These are phyloP conservation scores for Phytopythium vexans DNA, from an alignment of 352 stramenopile genomes.

Conservation along the genomic window DNA sequence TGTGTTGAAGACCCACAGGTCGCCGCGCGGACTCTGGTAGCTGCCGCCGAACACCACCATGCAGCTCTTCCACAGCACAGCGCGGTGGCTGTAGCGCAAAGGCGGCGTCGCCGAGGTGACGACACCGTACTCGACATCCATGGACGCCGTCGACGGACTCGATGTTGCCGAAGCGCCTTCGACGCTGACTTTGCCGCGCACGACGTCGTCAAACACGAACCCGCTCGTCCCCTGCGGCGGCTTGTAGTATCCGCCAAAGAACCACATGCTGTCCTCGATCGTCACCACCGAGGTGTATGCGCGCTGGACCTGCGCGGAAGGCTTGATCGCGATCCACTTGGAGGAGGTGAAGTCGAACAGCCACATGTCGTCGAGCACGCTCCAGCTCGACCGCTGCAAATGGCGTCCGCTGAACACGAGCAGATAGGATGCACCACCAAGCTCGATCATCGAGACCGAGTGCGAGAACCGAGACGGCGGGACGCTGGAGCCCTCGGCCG, in stretches of 20 bases:
- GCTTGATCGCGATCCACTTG: constrained; percentile 30
- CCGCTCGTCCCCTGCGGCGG: constrained; percentile 45
- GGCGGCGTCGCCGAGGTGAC: constrained; percentile 18
- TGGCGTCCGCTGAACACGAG: constrained; percentile 58
- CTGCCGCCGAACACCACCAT: constrained; percentile 73
- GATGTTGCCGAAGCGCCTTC: constrained; percentile 4
- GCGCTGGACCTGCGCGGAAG: constrained; percentile 18
- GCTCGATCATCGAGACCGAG: constrained; percentile 37
- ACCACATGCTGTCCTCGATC: constrained; percentile 51
- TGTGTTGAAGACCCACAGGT: constrained; percentile 68
- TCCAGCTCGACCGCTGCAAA: constrained; percentile 45
- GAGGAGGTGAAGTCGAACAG: constrained; percentile 47
- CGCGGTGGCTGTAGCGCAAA: constrained; percentile 67
- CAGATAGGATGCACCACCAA: constrained; percentile 31
- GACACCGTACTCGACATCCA: constrained; percentile 28
- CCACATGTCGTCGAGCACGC: constrained; percentile 51
- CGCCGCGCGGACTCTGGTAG: constrained; percentile 62
- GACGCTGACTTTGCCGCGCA: constrained; percentile 32
- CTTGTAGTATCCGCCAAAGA: constrained; percentile 73
- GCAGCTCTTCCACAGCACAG: constrained; percentile 40
- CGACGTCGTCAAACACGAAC: constrained; percentile 71
- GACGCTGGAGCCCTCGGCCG: constrained; percentile 9
- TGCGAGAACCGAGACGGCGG: constrained; percentile 60
- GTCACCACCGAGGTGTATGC: constrained; percentile 69
- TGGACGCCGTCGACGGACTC: constrained; percentile 6